Base-by-base conservation (phyloP, 805 yeast species). In the Saccharomycopsis fibuligera region DNA sequence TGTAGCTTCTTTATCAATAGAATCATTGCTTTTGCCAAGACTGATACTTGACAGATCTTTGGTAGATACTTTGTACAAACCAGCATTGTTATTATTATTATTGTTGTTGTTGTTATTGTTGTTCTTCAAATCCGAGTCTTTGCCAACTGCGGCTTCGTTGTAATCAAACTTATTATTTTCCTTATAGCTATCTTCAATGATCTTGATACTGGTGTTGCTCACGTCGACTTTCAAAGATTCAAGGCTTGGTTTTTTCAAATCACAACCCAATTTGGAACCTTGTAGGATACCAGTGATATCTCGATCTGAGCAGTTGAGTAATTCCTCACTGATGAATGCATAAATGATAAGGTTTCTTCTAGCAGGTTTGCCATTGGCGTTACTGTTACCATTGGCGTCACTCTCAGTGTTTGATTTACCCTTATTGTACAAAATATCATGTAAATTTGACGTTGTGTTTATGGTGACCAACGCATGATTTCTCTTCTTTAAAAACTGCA, bases 361-460 rank as follows among this genome's bases (percentile, higher is more conserved):
- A 4, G 17, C n/a, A 9, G 31, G 12, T n/a, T 24, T 31, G 27
- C 42, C 21, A n/a, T 9, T 22, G 35, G 6, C 16, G 10, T 39
- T 17, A 9, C n/a, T 21, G 42, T 39, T 72, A 3, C 96, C 96
- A 47, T 79, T 78, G 16, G 8, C 16, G 19, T 19, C 25, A n/a
- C 9, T 41, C 10, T n/a, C 35, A 16, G 6, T 24, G 17, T 16
- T 5, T 2, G 83, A 70, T 1, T 78, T 70, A 0, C 85, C 85
- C 0, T 91, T 86, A 58, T 81, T 84, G 0, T 86, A 79, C 43
- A 91, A 68, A 54, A 86, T 83, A 62, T 90, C 96, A 48, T 80
- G 81, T 0, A 86, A 68, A 25, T 79, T 76, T 44, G 74, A 4
- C 21, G 21, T 42, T 3, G 47, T 51, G 30, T 74, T 54, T 88